Evolutionary conservation across 192 early-diverging fungal genomes (phyloP).

Genomic region (Chytriomyces confervae): DNA sequence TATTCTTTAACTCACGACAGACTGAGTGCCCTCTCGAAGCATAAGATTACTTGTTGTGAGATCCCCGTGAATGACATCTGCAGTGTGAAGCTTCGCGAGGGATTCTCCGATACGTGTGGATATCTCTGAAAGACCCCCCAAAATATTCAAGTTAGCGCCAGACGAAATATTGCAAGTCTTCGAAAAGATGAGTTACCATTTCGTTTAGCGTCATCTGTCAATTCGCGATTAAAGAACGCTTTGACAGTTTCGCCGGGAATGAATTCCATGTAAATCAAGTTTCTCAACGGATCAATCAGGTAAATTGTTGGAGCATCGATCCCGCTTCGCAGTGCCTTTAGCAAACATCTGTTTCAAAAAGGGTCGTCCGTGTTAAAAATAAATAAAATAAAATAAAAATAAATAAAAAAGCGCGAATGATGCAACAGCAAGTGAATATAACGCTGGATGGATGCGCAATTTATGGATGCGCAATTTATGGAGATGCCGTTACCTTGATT

Average conservation of each 20-base stretch:
- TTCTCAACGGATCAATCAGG: slow-evolving; percentile 72
- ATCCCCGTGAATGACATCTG: slow-evolving; percentile 94
- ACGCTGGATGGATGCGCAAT: background rate
- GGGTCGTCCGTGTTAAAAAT: background rate
- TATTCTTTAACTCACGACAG: slow-evolving; percentile 48
- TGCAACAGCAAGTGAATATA: background rate
- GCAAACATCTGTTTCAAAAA: slow-evolving; percentile 77
- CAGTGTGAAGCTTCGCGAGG: slow-evolving; percentile 80
- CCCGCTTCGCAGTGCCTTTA: slow-evolving; percentile 70
- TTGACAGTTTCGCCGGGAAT: slow-evolving; percentile 80
- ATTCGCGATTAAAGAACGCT: slow-evolving; percentile 39
- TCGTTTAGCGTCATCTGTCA: slow-evolving; percentile 13
- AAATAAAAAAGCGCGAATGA: background rate
- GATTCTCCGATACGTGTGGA: slow-evolving; percentile 51
- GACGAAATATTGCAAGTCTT: background rate
- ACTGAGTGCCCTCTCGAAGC: slow-evolving; percentile 56
- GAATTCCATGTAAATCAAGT: slow-evolving; percentile 90
- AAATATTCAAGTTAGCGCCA: background rate
- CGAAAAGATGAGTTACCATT: slow-evolving; percentile 9
- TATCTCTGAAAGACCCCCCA: slow-evolving; percentile 10
- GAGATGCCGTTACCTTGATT: background rate
- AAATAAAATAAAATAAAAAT: background rate
- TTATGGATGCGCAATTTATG: background rate
- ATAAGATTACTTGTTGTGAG: slow-evolving; percentile 96
- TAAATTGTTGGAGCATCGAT: slow-evolving; percentile 85